phyloP scores from a whole-genome alignment of 139 green algal genomes.

The Dunaliella sp. region DNA sequence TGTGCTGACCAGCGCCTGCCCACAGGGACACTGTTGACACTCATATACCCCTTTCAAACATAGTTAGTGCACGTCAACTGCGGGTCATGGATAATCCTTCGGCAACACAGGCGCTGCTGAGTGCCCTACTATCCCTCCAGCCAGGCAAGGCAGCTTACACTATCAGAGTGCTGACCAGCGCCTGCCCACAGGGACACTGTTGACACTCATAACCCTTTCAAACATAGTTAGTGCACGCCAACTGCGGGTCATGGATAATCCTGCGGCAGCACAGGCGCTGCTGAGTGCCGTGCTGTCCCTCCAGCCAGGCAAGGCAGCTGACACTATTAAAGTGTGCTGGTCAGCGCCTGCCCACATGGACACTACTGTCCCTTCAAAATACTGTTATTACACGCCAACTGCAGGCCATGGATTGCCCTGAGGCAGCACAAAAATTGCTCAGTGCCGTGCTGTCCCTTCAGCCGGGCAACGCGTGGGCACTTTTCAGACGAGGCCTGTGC shows the following conservation, averaged over 20 bases:
- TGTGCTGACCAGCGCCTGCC: neutral
- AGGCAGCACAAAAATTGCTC: constrained; percentile 25
- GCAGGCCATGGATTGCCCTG: constrained; percentile 16
- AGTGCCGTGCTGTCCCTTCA: constrained; percentile 36
- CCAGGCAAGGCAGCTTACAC: neutral
- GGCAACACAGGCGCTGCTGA: neutral
- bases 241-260: neutral
- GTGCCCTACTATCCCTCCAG: neutral
- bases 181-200: too few species aligned
- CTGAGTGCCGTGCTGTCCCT: neutral
- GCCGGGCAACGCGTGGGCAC: constrained; percentile 39
- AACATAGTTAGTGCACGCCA: neutral
- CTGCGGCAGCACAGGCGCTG: neutral
- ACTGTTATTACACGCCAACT: neutral
- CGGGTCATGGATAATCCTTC: neutral
- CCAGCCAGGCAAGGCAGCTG: neutral
- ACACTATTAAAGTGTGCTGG: neutral
- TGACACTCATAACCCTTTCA: neutral
- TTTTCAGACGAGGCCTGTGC: constrained; percentile 37
- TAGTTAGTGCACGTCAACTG: neutral
- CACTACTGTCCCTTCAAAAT: neutral
- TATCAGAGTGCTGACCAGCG: too few species aligned
- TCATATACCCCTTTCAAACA: neutral
- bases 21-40: too few species aligned
- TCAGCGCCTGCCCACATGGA: too few species aligned